phyloP scores from a whole-genome alignment of 2,329 filamentous ascomycete species.

The Lachnellula cervina region DNA sequence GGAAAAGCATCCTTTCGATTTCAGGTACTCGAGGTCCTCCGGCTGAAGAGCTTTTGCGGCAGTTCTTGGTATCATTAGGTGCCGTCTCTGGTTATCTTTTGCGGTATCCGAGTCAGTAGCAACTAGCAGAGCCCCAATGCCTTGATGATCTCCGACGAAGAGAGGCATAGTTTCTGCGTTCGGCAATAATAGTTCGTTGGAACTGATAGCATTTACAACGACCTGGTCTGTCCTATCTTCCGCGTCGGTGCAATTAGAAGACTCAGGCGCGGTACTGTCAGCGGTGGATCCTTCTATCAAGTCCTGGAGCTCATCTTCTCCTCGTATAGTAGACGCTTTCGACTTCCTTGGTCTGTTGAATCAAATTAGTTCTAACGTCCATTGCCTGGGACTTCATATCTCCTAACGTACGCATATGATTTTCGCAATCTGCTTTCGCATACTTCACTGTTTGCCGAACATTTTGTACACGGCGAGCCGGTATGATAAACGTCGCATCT shows the following conservation, averaged over 20 bases:
- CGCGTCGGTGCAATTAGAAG: neutral
- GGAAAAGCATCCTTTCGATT: conserved; percentile 33
- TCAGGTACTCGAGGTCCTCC: conserved; percentile 28
- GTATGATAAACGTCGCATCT: conserved; percentile 21
- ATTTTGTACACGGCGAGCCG: conserved; percentile 29
- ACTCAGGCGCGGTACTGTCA: neutral
- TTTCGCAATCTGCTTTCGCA: conserved; percentile 25
- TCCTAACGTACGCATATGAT: neutral
- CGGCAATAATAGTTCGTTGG: neutral
- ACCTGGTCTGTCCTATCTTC: neutral
- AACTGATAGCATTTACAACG: neutral
- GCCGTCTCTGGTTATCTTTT: conserved; percentile 16
- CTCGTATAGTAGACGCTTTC: neutral
- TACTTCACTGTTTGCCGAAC: conserved; percentile 27
- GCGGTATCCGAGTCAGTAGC: conserved; percentile 5
- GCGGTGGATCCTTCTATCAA: neutral
- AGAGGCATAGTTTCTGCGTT: neutral
- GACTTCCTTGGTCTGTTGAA: neutral
- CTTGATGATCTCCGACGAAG: neutral
- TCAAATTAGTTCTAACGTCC: neutral
- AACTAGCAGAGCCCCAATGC: neutral
- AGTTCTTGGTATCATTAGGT: neutral
- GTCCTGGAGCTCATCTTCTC: neutral
- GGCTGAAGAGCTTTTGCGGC: neutral
- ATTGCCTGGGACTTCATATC: neutral